A percentile compares a stretch with the other conserved stretches of the same genome.
Conservation (phyloP, 2,329 filamentous ascomycete genomes). For the Xylaria sp. region DNA sequence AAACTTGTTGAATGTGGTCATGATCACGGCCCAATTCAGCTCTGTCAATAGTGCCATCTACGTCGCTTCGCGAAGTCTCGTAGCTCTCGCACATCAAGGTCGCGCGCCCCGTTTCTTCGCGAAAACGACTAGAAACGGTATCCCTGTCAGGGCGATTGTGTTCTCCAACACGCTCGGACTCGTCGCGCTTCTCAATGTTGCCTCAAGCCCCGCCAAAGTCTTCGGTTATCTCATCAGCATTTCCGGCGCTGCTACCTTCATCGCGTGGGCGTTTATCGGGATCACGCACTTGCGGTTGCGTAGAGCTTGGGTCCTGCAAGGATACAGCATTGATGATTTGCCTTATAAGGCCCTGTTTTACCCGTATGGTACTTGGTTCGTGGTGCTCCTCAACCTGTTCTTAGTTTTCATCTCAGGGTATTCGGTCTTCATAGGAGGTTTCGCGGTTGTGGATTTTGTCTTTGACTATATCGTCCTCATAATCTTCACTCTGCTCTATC, state of each 20-base stretch:
- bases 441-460: constrained; percentile 37
- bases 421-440: constrained; percentile 37
- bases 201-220: constrained; percentile 39
- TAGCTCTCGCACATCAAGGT: constrained; percentile 36
- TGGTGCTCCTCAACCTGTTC: constrained; percentile 37
- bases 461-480: constrained; percentile 38
- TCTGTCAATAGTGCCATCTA: constrained; percentile 44
- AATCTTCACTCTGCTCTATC: constrained; percentile 35
- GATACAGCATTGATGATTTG: constrained; percentile 33
- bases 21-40: constrained; percentile 44
- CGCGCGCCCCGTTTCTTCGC: constrained; percentile 39
- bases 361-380: constrained; percentile 37
- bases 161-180: constrained; percentile 41
- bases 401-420: constrained; percentile 41
- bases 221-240: constrained; percentile 40
- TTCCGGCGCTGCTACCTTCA: constrained; percentile 38
- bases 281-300: constrained; percentile 39
- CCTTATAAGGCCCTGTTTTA: constrained; percentile 34
- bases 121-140: constrained; percentile 36
- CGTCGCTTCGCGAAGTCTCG: constrained; percentile 39
- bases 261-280: constrained; percentile 43
- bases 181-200: constrained; percentile 41
- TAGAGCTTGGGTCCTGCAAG: constrained; percentile 37
- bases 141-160: constrained; percentile 38
- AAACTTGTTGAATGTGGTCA: constrained; percentile 43